Base-by-base conservation (phyloP, 2,329 filamentous ascomycete genomes). In the Colletotrichum cereale region DNA sequence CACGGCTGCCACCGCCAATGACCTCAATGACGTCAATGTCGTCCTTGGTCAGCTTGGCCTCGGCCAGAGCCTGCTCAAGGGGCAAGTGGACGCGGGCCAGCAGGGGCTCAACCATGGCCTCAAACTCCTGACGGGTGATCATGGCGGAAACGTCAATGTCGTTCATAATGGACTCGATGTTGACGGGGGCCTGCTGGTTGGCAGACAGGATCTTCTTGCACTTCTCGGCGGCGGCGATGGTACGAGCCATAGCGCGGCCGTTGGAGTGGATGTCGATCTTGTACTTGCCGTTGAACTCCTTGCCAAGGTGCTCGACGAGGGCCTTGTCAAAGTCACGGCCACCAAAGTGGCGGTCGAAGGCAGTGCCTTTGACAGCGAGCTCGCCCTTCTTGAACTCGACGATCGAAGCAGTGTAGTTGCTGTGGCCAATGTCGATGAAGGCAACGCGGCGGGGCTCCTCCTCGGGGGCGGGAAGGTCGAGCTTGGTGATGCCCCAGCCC, bases 91-190 rank as follows among this genome's bases (percentile, higher is more conserved):
- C 89, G 76, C 93, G 91, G 77, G 89, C 87, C 44, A 99, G 87
- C 63, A 98, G 87, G 55, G 95, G 94, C 85, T 94, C 90, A 74
- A 98, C 90, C 82, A 99, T 91, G 74, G 92, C 91, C 87, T 99
- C 96, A 69, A 99, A 91, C 81, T 98, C 96, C 80, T 97, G 93
- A 74, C 96, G 93, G 82, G 96, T 98, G 79, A 99, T 88, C 88
- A 97, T 92, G 72, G 92, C 87, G 65, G 90, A 90, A 47, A 97
- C 96, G 81, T 99, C 96, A 73, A 97, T 87, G 81, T 99, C 96
- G 84, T 98, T 97, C 95, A 99, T 98, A 77, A 99, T 87, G 44
- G 95, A 98, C 87, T 99, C 96, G 79, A 99, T 97, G 88, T 95
- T 98, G 82, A 99, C 84, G 61, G 96, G 94, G 24, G 96, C 95